phyloP scores from a whole-genome alignment of 345 rosid genomes.

The Litchi chinensis region DNA sequence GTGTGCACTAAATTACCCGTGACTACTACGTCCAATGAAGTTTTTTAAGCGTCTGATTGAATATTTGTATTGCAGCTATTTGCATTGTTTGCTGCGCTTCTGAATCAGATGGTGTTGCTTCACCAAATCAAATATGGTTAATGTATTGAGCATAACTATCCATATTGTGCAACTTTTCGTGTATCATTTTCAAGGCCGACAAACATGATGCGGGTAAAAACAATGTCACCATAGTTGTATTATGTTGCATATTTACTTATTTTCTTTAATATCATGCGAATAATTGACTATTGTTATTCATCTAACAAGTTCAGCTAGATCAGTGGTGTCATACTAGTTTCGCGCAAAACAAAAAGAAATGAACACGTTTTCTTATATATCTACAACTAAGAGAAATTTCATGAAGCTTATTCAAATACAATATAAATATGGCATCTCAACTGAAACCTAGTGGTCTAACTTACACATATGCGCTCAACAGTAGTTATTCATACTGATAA shows the following conservation, averaged over 20 bases:
- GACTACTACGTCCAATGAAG: background rate
- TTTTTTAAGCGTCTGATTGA: background rate
- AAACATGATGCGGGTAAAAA: background rate
- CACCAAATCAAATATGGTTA: background rate
- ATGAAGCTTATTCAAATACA: too few relatives aligned
- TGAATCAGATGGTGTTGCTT: background rate
- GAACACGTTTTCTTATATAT: too few relatives aligned
- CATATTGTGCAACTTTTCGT: background rate
- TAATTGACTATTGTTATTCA: too few relatives aligned
- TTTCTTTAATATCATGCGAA: too few relatives aligned
- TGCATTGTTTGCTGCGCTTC: background rate
- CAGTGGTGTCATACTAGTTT: too few relatives aligned
- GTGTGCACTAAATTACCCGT: background rate
- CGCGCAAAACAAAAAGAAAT: too few relatives aligned
- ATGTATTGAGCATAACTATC: background rate
- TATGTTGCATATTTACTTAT: too few relatives aligned
- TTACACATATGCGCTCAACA: background rate
- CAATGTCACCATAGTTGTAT: background rate
- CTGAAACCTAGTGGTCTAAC: background rate
- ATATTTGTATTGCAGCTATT: too few relatives aligned
- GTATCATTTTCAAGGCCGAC: background rate
- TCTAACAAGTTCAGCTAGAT: too few relatives aligned
- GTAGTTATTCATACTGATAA: background rate
- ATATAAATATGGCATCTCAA: too few relatives aligned
- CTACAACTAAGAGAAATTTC: background rate